Conservation (phyloP, 2,329 filamentous ascomycete genomes). For the Penicillium palitans region DNA sequence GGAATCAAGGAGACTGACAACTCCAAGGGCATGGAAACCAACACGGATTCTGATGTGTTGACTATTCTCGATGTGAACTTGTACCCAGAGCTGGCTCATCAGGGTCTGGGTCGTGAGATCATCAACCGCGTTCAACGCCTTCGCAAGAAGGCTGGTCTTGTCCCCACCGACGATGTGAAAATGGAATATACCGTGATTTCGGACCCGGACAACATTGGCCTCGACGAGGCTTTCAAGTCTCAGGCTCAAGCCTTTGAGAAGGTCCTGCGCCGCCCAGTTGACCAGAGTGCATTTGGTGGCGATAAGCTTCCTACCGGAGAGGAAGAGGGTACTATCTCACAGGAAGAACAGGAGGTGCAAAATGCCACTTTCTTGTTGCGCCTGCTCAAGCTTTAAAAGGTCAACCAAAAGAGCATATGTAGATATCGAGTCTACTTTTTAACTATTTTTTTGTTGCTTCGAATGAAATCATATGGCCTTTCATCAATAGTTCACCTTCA, state of each 20-base stretch:
- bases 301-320: conserved; percentile 55
- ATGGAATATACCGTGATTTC: conserved; percentile 86
- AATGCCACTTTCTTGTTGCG: conserved; percentile 78
- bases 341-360: conserved; percentile 84
- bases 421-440: conserved; percentile 13
- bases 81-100: conserved; percentile 81
- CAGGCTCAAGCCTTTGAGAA: conserved; percentile 72
- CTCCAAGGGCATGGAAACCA: conserved; percentile 76
- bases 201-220: conserved; percentile 74
- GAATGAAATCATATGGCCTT: conserved; percentile 9
- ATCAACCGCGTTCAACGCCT: conserved; percentile 90
- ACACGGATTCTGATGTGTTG: conserved; percentile 85
- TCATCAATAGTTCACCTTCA: neutral
- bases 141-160: conserved; percentile 88
- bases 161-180: conserved; percentile 89
- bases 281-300: conserved; percentile 64
- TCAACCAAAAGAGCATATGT: conserved; percentile 3
- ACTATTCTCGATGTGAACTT: conserved; percentile 82
- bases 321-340: conserved; percentile 66
- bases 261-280: conserved; percentile 72
- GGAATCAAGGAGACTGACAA: conserved; percentile 71
- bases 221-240: conserved; percentile 67
- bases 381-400: conserved; percentile 67
- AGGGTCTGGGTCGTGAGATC: conserved; percentile 87
- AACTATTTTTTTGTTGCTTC: neutral